Evolutionary conservation across 768 basidiomycete genomes (phyloP), one percentile per base, ranked within the genome.

Genomic region (Amanita pseudoporphyria): DNA sequence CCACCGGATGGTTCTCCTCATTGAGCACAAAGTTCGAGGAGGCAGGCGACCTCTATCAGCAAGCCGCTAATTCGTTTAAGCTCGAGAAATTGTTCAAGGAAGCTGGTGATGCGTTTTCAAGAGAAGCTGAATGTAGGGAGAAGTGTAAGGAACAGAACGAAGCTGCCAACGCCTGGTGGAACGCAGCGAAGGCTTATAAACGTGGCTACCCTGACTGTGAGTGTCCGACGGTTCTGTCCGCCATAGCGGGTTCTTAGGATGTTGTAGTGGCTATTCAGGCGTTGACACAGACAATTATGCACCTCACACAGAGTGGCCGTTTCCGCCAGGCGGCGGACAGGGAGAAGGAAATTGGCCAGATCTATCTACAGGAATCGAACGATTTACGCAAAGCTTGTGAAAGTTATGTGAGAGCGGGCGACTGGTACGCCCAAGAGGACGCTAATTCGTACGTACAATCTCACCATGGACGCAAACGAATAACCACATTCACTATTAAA

Each of bases 131-230:
- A 58, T 96, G 93, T 64, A 78, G 93, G 57, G 84, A 94, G 67
- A 81, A 83, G 53, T 84, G 81, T 59, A 84, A 87, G 41, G 95
- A 98, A 67, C 67, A 64, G 41, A 92, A 92, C 56, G 96, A 98
- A 57, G 94, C 95, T n/a, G 87, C 93, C 18, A 95, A 94, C 62
- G 94, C 94, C 7, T 98, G 87, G 85, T 97, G 95, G 89, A 96
- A 95, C 62, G 94, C 96, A 10, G 84, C 90, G 30, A 98, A 98
- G 69, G 82, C 87, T 9, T 99, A 88, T 74, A 99, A 97, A 73
- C 77, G 87, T 66, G 85, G 82, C 21, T 81, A 76, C 63, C 93
- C 76, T 28, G 86, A 91, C 57, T 71, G 95, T 96, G 63, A 62
- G 83, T 66, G n/a, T 33, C 30, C n/a, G n/a, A n/a, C n/a, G 47